Evolutionary conservation across 2,329 filamentous ascomycete genomes (phyloP), one percentile per base, ranked within the genome.

Genomic region (Myriosclerotinia curreyana): DNA sequence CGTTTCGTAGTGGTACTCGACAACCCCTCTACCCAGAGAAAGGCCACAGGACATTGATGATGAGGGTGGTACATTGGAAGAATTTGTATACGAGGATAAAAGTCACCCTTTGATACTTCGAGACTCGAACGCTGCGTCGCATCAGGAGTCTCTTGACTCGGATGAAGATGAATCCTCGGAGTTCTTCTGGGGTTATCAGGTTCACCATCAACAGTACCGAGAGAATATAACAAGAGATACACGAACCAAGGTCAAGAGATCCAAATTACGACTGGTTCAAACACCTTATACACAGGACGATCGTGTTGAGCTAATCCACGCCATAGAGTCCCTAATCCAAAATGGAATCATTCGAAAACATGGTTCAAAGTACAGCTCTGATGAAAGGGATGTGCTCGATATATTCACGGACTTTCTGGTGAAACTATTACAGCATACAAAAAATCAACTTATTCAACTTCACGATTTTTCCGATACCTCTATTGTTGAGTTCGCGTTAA

Each of bases 401-500:
- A 3, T 48, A 2, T 44, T 53, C 1, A 62, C 42, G 2, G 60
- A 62, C 15, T 54, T 62, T 28, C 7, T 62, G 11, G 40, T 62
- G 8, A 62, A 62, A 25, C 5, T 54, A 7, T 9, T 62, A 17
- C 36, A 62, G 7, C 60, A 62, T 50, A 55, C 51, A 3, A 62
- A 55, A 15, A 15, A 38, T 20, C 38, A 62, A 31, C 51, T 62
- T 12, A 46, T 22, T 2, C 22, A 22, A 14, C 12, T 34, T 4
- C 51, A 62, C n/a, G 8, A 17, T 2, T 62, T 62, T n/a, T 49
- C 60, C 0, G 8, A 38, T 34, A 28, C 11, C 5, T 55, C 25
- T n/a, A 6, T 15, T 12, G 59, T 68, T 2, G 49, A 55, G 15
- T 67, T 69, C 51, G 62, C 65, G 2, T 20, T 71, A 14, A 66